Evolutionary conservation across 164 flowering plant genomes (phyloP).

Genomic region (Stephania yunnanensis): DNA sequence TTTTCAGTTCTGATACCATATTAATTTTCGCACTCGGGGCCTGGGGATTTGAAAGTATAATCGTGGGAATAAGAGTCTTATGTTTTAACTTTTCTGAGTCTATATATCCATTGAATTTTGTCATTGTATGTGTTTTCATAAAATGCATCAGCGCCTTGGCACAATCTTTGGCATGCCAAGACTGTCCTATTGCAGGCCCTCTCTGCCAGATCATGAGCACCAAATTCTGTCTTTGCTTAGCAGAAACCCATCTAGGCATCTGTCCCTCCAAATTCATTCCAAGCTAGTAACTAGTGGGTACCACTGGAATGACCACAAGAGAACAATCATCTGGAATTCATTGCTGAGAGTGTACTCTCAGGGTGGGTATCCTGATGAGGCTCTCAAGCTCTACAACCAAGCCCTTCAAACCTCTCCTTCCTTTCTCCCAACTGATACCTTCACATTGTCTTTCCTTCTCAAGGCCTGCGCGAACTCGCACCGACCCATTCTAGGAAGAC

Average conservation of each 20-base stretch:
- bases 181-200: too few species aligned
- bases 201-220: slow-evolving; percentile 4
- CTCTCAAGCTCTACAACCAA: slow-evolving; percentile 20
- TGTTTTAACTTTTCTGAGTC: too few species aligned
- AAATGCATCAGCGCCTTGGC: neutral
- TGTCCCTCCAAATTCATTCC: slow-evolving; percentile 19
- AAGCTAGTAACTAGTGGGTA: slow-evolving; percentile 18
- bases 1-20: too few species aligned
- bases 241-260: slow-evolving; percentile 9
- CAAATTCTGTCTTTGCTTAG: slow-evolving; percentile 9
- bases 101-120: too few species aligned
- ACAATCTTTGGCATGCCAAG: neutral
- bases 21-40: too few species aligned
- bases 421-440: slow-evolving; percentile 13
- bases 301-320: neutral
- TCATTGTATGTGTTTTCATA: too few species aligned
- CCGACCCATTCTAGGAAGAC: slow-evolving; percentile 16
- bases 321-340: slow-evolving; percentile 18
- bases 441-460: slow-evolving; percentile 22
- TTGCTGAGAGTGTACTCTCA: slow-evolving; percentile 19
- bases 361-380: slow-evolving; percentile 17
- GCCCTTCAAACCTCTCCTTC: slow-evolving; percentile 3
- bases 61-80: too few species aligned
- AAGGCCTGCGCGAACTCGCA: slow-evolving; percentile 22
- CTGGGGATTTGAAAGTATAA: too few species aligned